Base-by-base conservation (phyloP, 2,329 filamentous ascomycete species). In the Acephala macrosclerotiorum region DNA sequence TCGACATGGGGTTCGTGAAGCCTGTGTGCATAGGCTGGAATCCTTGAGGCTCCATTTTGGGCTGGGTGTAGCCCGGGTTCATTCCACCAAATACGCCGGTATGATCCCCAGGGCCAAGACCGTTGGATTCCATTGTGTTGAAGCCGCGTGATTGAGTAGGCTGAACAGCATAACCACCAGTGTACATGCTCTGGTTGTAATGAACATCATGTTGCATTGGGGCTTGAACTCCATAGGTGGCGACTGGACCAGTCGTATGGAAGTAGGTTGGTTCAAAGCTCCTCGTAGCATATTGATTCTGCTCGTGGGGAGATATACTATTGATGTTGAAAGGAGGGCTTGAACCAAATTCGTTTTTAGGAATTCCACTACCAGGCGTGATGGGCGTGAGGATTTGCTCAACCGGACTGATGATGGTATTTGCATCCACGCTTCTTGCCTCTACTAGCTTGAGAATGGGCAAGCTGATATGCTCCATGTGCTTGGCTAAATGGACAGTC, bases 381-480 rank as follows among this genome's bases (percentile, higher is more conserved):
- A 73, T 61, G 6, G 74, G 75, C 9, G 72, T 73, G n/a, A 71
- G 60, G 64, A 68, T 74, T 56, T 73, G 71, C 70, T 89, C 88
- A 1, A 91, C 82, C 0, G 89, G 89, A 73, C 88, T 91, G 76
- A 91, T 89, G 69, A 90, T 82, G 25, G 87, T 90, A 71, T 91
- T 87, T 8, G 83, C 82, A 26, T 85, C 81, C 20, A 90, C 79
- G 57, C 83, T 80, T 67, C 79, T 82, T 45, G 79, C 77, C 36
- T 82, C 82, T 3, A 89, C 87, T 2, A 90, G 81, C 18, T 82
- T 80, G 63, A 97, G 82, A 36, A 97, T 87, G 0, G 94, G 94
- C 75, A 97, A 86, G 73, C 92, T 92, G 75, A 97, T 91, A 70
- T 93, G 89, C 78, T 97, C 93, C 93, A 97, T 96, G 77, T 97